Base-by-base conservation (phyloP, 257 asterid genomes). In the Fraxinus americana region DNA sequence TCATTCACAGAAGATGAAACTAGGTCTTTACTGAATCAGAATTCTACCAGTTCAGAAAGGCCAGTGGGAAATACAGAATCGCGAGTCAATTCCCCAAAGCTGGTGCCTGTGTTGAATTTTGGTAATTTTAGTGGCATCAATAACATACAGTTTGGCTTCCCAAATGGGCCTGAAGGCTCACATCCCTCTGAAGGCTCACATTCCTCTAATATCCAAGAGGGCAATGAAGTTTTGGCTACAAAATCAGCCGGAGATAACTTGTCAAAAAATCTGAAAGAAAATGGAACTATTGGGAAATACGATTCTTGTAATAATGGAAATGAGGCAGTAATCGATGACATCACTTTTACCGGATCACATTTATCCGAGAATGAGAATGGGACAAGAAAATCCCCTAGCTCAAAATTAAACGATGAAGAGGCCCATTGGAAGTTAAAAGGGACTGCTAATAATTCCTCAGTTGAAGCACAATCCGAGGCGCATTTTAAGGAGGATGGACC, bases 1-100 rank as follows among this genome's bases (percentile, higher is more conserved):
- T 95, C 99, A 70, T 95, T 95, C 86, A 85, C 92, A 6, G 97
- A 90, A 90, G 97, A 90, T 70, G 99, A 94, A 89, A 85, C 94
- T 73, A 86, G 78, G 77, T 82, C 94, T 17, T 86, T 74, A 83
- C 84, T 89, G 78, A 79, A 74, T 67, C 80, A 81, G 74, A 76
- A 84, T 45, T 80, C 89, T 75, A 70, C 41, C 23, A 74, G 41
- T 73, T 52, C 80, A 59, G 70, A 70, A 71, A 81, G 80, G 66
- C 61, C 77, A 7, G 82, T 36, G n/a, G 80, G 79, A 72, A 81
- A 73, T 75, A 85, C 83, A 81, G 85, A 83, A 81, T 57, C 68
- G 39, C 70, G 43, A 54, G 80, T 54, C 68, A 74, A 76, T 80
- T 81, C 89, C 76, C 61, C 81, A 70, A 82, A 80, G 43, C 71